These are phyloP conservation scores for Jatropha curcas DNA, from an alignment of 345 rosid genomes.

Conservation along the genomic window DNA sequence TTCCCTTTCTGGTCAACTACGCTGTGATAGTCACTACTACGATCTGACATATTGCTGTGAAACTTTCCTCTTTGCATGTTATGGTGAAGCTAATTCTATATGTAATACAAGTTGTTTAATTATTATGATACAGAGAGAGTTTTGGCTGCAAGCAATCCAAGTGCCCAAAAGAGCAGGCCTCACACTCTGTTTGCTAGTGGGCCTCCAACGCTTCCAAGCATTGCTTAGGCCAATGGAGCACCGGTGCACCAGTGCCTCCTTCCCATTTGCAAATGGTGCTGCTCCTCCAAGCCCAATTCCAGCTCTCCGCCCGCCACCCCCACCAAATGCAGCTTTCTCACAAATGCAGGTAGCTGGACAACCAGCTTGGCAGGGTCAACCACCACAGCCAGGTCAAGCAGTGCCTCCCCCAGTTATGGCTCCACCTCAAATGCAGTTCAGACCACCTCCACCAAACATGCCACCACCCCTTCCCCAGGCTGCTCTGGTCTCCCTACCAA, in stretches of 20 bases:
- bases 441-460: constrained; percentile 70
- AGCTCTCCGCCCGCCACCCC: constrained; percentile 67
- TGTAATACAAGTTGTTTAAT: not conserved
- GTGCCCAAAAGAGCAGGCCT: constrained; percentile 81
- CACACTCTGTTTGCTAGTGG: constrained; percentile 94
- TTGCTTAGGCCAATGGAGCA: constrained; percentile 60
- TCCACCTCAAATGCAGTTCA: constrained; percentile 72
- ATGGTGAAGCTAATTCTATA: not conserved
- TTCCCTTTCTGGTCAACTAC: not conserved
- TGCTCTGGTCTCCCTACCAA: constrained; percentile 31
- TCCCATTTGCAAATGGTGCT: constrained; percentile 65
- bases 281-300: constrained; percentile 53
- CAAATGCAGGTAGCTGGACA: constrained; percentile 57
- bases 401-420: constrained; percentile 44
- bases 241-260: constrained; percentile 59
- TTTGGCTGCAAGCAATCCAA: constrained; percentile 67
- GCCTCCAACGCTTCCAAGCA: constrained; percentile 62
- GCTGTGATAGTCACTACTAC: not conserved
- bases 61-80: not conserved
- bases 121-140: constrained; percentile 53
- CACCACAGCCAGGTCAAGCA: constrained; percentile 60
- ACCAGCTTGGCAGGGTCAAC: constrained; percentile 72
- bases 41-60: no score
- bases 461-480: constrained; percentile 67
- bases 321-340: constrained; percentile 50